Evolutionary conservation across 805 yeast genomes (phyloP).

Genomic region (Candida qinlingensis): DNA sequence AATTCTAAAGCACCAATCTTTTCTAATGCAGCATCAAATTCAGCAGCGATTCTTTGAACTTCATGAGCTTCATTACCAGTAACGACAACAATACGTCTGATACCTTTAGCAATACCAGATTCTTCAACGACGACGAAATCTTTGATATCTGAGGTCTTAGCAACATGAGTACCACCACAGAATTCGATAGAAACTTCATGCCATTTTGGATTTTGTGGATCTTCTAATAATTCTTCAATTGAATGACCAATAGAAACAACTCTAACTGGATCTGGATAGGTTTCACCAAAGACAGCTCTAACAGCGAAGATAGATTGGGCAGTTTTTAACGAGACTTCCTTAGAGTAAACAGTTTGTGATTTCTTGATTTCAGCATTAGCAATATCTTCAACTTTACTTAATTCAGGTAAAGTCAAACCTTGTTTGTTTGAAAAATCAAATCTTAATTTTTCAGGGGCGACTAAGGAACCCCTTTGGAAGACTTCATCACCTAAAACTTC

Average conservation of each 20-base stretch:
- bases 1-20: slow-evolving; percentile 59
- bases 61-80: slow-evolving; percentile 88
- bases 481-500: slow-evolving; percentile 81
- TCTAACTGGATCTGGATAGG: slow-evolving; percentile 98
- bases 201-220: slow-evolving; percentile 78
- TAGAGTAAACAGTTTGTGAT: slow-evolving; percentile 68
- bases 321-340: slow-evolving; percentile 68
- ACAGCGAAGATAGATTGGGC: slow-evolving; percentile 80
- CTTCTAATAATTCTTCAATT: slow-evolving; percentile 69
- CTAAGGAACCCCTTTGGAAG: slow-evolving; percentile 96
- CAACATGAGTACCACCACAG: slow-evolving; percentile 99
- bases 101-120: slow-evolving; percentile 97
- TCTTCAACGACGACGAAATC: slow-evolving; percentile 89
- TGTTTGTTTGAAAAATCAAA: slow-evolving; percentile 95
- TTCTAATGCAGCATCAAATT: slow-evolving; percentile 57
- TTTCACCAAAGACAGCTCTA: slow-evolving; percentile 98
- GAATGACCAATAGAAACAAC: slow-evolving; percentile 94
- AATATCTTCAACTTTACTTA: slow-evolving; percentile 70
- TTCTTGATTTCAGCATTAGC: slow-evolving; percentile 66
- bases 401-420: slow-evolving; percentile 66
- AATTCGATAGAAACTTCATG: slow-evolving; percentile 77
- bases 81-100: slow-evolving; percentile 95
- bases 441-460: slow-evolving; percentile 90
- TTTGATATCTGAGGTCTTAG: slow-evolving; percentile 88
- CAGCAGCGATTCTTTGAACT: slow-evolving; percentile 80